Percentiles rank a stretch among this genome's conserved stretches.
Conservation (phyloP, 495 filamentous ascomycete species). For the Physcia stellaris region DNA sequence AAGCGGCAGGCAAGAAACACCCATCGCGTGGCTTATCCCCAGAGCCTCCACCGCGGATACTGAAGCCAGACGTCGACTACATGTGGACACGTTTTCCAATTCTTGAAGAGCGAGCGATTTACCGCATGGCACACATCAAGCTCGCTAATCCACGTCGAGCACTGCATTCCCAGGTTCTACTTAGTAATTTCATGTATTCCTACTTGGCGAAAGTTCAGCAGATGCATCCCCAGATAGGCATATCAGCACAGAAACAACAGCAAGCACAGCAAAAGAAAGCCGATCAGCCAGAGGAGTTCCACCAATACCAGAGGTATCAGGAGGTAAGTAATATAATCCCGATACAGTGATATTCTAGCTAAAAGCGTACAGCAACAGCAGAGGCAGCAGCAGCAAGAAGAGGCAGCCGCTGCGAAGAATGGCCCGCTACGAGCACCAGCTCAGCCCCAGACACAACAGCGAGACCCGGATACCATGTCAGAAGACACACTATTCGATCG, state of each 20-base stretch:
- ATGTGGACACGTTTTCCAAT: conserved; percentile 94
- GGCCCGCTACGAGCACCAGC: conserved; percentile 9
- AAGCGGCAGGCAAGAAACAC: conserved; percentile 44
- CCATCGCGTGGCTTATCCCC: conserved; percentile 67
- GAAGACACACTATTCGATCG: conserved; percentile 7
- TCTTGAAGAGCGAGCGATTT: conserved; percentile 92
- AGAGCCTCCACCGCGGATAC: conserved; percentile 54
- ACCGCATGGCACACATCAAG: conserved; percentile 97
- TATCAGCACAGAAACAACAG: conserved; percentile 51
- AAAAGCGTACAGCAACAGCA: conserved; percentile 23
- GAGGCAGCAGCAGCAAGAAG: conserved; percentile 38
- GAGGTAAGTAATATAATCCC: conserved; percentile 33
- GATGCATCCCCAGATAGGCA: conserved; percentile 86
- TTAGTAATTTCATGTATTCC: conserved; percentile 99
- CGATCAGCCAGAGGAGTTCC: conserved; percentile 52
- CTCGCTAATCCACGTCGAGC: conserved; percentile 90
- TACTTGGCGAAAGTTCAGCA: conserved; percentile 98
- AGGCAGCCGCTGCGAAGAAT: conserved; percentile 24
- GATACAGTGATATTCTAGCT: not conserved
- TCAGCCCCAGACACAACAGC: conserved; percentile 14
- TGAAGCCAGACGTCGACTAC: conserved; percentile 81
- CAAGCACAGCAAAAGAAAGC: conserved; percentile 48
- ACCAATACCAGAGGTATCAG: conserved; percentile 51
- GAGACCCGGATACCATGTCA: conserved; percentile 30
- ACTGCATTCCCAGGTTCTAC: conserved; percentile 85